phyloP scores from a whole-genome alignment of 805 yeast species.

The Saturnispora zaruensis region DNA sequence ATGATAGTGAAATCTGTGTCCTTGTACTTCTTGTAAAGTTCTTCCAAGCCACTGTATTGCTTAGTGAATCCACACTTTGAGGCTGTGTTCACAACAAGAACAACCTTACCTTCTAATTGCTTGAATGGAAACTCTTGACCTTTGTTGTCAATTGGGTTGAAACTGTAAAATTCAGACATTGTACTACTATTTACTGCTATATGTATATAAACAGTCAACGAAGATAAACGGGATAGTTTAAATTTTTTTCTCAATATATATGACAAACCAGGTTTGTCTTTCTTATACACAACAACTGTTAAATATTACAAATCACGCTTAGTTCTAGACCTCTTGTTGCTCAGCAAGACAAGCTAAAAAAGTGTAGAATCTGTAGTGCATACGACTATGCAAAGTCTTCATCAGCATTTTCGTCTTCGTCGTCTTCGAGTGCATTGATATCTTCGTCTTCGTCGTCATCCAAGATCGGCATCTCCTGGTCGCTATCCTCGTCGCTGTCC shows the following conservation, averaged over 20 bases:
- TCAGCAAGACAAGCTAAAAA: background rate
- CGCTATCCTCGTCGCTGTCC: background rate
- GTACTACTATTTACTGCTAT: background rate
- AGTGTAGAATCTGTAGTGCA: background rate
- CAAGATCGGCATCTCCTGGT: slow-evolving; percentile 1
- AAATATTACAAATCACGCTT: background rate
- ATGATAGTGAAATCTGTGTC: slow-evolving; percentile 56
- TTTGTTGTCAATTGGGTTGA: slow-evolving; percentile 52
- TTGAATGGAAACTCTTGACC: slow-evolving; percentile 52
- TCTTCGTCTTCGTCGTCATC: slow-evolving; percentile 8
- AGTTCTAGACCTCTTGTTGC: background rate
- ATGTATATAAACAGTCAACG: no score
- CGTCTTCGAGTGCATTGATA: background rate
- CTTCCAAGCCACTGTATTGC: slow-evolving; percentile 67
- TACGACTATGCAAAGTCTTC: background rate
- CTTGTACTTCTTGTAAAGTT: slow-evolving; percentile 54
- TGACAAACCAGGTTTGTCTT: background rate
- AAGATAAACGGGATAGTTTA: no score
- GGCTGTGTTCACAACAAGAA: slow-evolving; percentile 79
- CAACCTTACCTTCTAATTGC: slow-evolving; percentile 68
- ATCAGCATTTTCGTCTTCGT: background rate
- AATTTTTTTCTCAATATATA: no score
- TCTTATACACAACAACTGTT: background rate
- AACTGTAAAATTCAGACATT: slow-evolving; percentile 59
- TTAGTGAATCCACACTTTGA: slow-evolving; percentile 75